phyloP scores from a whole-genome alignment of 805 yeast species.

The Wickerhamomyces chambardii region DNA sequence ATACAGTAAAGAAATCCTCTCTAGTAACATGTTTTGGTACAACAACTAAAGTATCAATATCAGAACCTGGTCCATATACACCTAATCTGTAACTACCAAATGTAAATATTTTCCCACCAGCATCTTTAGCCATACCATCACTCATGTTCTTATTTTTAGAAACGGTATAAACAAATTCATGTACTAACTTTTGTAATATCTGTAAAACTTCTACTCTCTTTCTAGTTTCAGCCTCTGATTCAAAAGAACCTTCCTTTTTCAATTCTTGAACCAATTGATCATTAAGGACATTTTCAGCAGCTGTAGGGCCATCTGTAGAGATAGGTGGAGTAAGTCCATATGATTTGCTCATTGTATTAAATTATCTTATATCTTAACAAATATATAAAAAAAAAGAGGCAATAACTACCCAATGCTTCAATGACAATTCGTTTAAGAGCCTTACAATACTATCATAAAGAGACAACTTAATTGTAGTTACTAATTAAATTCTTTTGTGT shows the following conservation, averaged over 20 bases:
- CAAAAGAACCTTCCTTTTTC: constrained; percentile 81
- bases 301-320: constrained; percentile 77
- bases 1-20: constrained; percentile 81
- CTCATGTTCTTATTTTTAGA: constrained; percentile 82
- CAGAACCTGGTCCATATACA: constrained; percentile 97
- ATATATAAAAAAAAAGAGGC: no score
- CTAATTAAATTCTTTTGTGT: no score
- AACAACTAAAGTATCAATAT: constrained; percentile 94
- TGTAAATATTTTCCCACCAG: constrained; percentile 97
- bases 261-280: constrained; percentile 72
- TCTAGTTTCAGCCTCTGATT: constrained; percentile 73
- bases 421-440: no score
- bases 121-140: constrained; percentile 95
- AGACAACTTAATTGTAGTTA: no score
- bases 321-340: constrained; percentile 46
- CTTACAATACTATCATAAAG: no score
- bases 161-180: constrained; percentile 78
- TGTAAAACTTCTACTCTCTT: constrained; percentile 71
- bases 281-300: constrained; percentile 68
- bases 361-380: no score
- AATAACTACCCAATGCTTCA: no score
- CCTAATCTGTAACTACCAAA: constrained; percentile 93
- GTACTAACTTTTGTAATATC: constrained; percentile 61
- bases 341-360: constrained; percentile 7
- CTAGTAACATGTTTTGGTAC: constrained; percentile 93